phyloP scores from a whole-genome alignment of 2,329 filamentous ascomycete species.

The Paraphoma sp. region DNA sequence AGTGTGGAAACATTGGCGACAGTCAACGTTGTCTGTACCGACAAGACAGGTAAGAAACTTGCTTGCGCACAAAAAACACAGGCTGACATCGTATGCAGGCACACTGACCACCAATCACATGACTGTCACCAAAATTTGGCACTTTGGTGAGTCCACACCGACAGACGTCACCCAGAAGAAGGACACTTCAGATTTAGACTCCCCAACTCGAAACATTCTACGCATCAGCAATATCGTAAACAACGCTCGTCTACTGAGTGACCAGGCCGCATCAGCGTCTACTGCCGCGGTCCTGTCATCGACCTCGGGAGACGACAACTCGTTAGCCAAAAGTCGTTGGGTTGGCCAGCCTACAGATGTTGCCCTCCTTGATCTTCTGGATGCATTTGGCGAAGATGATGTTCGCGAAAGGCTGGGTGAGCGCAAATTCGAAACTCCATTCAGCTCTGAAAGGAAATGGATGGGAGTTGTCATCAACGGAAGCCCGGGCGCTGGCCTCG shows the following conservation, averaged over 20 bases:
- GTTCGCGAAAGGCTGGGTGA: slow-evolving; percentile 84
- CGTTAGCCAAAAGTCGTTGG: slow-evolving; percentile 84
- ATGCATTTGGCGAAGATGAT: slow-evolving; percentile 90
- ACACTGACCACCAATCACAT: slow-evolving; percentile 98
- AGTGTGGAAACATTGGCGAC: slow-evolving; percentile 97
- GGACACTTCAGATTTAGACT: slow-evolving; percentile 65
- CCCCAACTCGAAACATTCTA: slow-evolving; percentile 79
- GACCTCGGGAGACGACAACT: slow-evolving; percentile 69
- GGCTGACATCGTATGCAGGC: slow-evolving; percentile 54
- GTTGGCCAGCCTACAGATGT: slow-evolving; percentile 97
- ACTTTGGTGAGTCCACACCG: slow-evolving; percentile 72
- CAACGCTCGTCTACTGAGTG: slow-evolving; percentile 81
- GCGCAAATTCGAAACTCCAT: slow-evolving; percentile 85
- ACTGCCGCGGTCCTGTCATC: slow-evolving; percentile 86
- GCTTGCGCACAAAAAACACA: not conserved
- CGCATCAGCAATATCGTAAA: slow-evolving; percentile 97
- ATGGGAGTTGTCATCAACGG: slow-evolving; percentile 87
- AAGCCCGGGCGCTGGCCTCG: slow-evolving; percentile 57
- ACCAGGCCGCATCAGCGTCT: slow-evolving; percentile 72
- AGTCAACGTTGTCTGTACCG: slow-evolving; percentile 99
- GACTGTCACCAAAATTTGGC: slow-evolving; percentile 97
- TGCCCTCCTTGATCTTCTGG: slow-evolving; percentile 91
- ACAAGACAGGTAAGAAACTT: slow-evolving; percentile 77
- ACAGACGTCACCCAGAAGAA: slow-evolving; percentile 64
- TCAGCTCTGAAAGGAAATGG: slow-evolving; percentile 98